A percentile compares a stretch with the other conserved stretches of the same genome.
Conservation (phyloP, 805 yeast genomes). For the Kazachstania kunashirensis region DNA sequence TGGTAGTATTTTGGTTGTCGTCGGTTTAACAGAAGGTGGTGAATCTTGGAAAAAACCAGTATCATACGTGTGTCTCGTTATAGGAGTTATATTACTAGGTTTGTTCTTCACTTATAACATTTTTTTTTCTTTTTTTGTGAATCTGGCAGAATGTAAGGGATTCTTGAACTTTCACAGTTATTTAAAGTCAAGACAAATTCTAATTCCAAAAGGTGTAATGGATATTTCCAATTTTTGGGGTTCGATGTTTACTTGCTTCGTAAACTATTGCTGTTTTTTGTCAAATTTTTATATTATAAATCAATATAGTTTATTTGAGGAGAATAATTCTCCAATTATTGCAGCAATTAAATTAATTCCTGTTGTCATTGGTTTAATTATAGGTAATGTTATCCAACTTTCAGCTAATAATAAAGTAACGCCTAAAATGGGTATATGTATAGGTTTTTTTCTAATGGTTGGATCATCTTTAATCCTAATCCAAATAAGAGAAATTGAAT, state of each 20-base stretch:
- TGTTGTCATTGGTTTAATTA: background rate
- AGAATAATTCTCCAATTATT: background rate
- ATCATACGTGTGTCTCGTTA: conserved; percentile 1
- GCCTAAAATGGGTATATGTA: background rate
- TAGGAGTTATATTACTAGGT: background rate
- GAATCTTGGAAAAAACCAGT: conserved; percentile 2
- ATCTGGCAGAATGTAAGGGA: background rate
- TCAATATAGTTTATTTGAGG: conserved; percentile 1
- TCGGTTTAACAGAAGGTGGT: conserved; percentile 3
- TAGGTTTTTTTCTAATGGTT: background rate
- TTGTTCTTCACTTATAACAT: background rate
- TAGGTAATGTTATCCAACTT: background rate
- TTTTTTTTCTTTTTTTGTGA: background rate
- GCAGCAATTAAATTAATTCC: conserved; percentile 1
- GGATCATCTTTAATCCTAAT: background rate
- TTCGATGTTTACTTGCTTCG: conserved; percentile 1
- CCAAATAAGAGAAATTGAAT: background rate
- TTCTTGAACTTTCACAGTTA: background rate
- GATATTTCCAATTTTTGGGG: conserved; percentile 1
- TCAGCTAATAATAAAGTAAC: background rate
- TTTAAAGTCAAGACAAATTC: conserved; percentile 1
- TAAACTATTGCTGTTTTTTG: conserved; percentile 1
- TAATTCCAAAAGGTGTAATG: conserved; percentile 1
- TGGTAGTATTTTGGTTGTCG: conserved; percentile 1
- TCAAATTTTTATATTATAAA: conserved; percentile 1